phyloP scores from a whole-genome alignment of 2,329 filamentous ascomycete genomes.

The Plectosphaerella cucumerina region DNA sequence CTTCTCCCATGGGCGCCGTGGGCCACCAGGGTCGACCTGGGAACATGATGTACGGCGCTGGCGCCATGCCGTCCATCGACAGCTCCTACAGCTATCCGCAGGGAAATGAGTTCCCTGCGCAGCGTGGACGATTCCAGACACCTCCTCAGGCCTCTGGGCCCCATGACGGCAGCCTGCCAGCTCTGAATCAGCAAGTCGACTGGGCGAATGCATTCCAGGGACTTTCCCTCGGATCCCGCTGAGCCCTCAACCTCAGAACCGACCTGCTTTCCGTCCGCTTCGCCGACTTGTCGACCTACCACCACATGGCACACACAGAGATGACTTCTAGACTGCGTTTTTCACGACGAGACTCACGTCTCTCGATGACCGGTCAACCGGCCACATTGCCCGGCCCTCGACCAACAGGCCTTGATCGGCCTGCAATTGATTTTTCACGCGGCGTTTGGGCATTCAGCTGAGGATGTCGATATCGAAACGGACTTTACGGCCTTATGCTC shows the following conservation, averaged over 20 bases:
- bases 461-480: no score
- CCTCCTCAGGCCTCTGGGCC: conserved; percentile 27
- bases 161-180: conserved; percentile 17
- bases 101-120: conserved; percentile 39
- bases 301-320: neutral
- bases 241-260: conserved; percentile 10
- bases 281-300: neutral
- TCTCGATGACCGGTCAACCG: neutral
- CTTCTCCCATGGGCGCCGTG: conserved; percentile 11
- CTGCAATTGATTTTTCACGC: no score
- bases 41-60: conserved; percentile 31
- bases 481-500: no score
- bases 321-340: conserved; percentile 1
- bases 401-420: no score
- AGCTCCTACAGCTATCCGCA: conserved; percentile 35
- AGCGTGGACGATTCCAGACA: conserved; percentile 43
- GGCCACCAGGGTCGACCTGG: conserved; percentile 28
- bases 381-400: neutral
- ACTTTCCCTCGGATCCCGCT: conserved; percentile 65
- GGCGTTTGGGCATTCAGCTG: no score
- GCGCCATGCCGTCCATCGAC: conserved; percentile 36
- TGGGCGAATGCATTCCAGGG: conserved; percentile 66
- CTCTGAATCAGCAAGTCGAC: conserved; percentile 38
- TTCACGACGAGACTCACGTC: no score
- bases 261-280: neutral